Conservation (phyloP, 768 basidiomycete genomes). For the Lyophyllum atratum region DNA sequence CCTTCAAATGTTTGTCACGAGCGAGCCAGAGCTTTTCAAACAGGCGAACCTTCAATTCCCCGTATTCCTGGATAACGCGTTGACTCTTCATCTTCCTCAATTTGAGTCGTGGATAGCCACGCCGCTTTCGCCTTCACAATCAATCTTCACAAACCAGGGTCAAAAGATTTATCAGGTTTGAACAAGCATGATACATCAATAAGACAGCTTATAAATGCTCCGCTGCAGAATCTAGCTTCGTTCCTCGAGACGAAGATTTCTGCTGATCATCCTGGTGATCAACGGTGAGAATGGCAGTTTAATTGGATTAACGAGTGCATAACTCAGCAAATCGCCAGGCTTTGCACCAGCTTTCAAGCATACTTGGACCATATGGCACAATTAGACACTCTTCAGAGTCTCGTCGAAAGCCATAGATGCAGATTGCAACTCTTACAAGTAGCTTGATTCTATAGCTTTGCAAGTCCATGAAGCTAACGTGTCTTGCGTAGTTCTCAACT, state of each 20-base stretch:
- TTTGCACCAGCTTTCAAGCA: conserved; percentile 14
- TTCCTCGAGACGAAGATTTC: conserved; percentile 18
- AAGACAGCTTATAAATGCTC: background rate
- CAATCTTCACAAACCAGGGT: conserved; percentile 10
- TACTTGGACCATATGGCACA: conserved; percentile 14
- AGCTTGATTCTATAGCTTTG: too few relatives aligned
- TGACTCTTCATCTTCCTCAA: conserved; percentile 18
- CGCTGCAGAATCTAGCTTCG: conserved; percentile 12
- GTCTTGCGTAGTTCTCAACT: conserved; percentile 5
- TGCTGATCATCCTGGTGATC: conserved; percentile 10
- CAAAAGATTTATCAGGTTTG: conserved; percentile 16
- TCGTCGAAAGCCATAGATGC: conserved; percentile 17
- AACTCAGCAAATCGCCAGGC: background rate
- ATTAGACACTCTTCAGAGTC: conserved; percentile 12
- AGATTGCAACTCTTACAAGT: conserved; percentile 19
- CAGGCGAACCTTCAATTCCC: conserved; percentile 15
- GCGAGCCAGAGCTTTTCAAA: conserved; percentile 17
- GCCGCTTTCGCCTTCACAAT: conserved; percentile 8
- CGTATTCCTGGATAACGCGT: conserved; percentile 13
- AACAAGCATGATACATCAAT: background rate
- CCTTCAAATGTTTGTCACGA: conserved; percentile 16
- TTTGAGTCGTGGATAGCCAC: conserved; percentile 13
- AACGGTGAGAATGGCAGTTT: conserved; percentile 6
- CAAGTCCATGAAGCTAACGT: background rate
- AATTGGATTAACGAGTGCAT: background rate